These are phyloP conservation scores for Ophiostoma australiae DNA, from an alignment of 2,329 filamentous ascomycete species.

Conservation along the genomic window DNA sequence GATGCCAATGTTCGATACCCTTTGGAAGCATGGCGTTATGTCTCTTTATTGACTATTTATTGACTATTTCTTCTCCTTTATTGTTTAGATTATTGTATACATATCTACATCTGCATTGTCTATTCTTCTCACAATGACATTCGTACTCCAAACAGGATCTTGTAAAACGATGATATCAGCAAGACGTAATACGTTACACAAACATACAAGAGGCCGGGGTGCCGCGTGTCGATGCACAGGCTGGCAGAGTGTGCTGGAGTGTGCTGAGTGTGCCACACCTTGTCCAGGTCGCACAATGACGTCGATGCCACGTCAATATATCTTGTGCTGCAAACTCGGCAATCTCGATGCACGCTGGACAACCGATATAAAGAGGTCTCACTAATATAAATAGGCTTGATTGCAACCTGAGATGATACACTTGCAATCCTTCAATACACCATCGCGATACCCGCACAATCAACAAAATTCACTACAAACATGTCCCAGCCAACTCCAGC, in stretches of 20 bases:
- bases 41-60: neutral
- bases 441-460: neutral
- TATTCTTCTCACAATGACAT: neutral
- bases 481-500: neutral
- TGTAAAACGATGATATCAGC: neutral
- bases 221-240: neutral
- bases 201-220: neutral
- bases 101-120: too few species aligned
- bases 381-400: neutral
- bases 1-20: neutral
- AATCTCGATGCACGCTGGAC: neutral
- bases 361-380: too few species aligned
- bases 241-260: neutral
- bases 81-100: neutral
- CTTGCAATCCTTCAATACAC: neutral
- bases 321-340: neutral
- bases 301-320: neutral
- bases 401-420: neutral
- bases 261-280: neutral
- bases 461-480: too few species aligned
- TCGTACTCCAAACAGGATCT: neutral
- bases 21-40: slow-evolving; percentile 3
- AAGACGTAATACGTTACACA: neutral
- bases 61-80: too few species aligned
- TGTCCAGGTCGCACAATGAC: neutral